A percentile compares a stretch with the other conserved stretches of the same genome.
Evolutionary conservation across 208 protist species (phyloP).

Genomic region (Angomonas ambiguus): DNA sequence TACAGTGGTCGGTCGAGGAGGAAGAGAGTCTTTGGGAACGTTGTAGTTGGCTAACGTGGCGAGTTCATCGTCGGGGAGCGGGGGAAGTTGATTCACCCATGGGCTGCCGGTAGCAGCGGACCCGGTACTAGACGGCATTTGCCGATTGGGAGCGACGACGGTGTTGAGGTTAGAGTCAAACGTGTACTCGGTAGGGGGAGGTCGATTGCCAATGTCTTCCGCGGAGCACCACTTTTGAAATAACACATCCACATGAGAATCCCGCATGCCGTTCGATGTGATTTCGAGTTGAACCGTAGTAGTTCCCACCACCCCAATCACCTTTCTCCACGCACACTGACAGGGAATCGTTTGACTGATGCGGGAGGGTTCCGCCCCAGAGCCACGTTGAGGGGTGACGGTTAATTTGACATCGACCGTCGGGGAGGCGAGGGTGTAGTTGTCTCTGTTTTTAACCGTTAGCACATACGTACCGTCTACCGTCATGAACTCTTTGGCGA

Average conservation of each 20-base stretch:
- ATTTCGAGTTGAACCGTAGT: slow-evolving; percentile 42
- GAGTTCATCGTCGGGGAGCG: slow-evolving; percentile 52
- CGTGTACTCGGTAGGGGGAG: slow-evolving; percentile 17
- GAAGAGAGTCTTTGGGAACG: slow-evolving; percentile 30
- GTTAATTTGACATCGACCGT: slow-evolving; percentile 35
- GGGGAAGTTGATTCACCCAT: slow-evolving; percentile 32
- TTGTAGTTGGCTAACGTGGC: slow-evolving; percentile 42
- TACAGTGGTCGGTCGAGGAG: slow-evolving; percentile 4
- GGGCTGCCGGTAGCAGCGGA: slow-evolving; percentile 7
- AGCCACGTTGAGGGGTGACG: slow-evolving; percentile 29
- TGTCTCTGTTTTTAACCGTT: slow-evolving; percentile 64
- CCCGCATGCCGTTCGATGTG: slow-evolving; percentile 47
- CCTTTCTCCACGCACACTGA: slow-evolving; percentile 56
- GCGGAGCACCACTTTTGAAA: slow-evolving; percentile 42
- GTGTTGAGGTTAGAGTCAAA: slow-evolving; percentile 14
- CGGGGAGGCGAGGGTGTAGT: slow-evolving; percentile 68
- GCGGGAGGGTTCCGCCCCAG: slow-evolving; percentile 22
- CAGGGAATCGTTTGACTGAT: slow-evolving; percentile 40
- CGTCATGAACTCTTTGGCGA: slow-evolving; percentile 41
- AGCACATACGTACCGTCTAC: slow-evolving; percentile 67
- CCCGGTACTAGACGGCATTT: slow-evolving; percentile 1
- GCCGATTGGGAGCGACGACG: not conserved
- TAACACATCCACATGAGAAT: slow-evolving; percentile 65
- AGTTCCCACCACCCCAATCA: slow-evolving; percentile 41
- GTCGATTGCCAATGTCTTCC: slow-evolving; percentile 13